Percentiles rank a stretch among this genome's conserved stretches.
Conservation (phyloP, 225 moss, liverwort and hornwort species). For the Climacium dendroides region DNA sequence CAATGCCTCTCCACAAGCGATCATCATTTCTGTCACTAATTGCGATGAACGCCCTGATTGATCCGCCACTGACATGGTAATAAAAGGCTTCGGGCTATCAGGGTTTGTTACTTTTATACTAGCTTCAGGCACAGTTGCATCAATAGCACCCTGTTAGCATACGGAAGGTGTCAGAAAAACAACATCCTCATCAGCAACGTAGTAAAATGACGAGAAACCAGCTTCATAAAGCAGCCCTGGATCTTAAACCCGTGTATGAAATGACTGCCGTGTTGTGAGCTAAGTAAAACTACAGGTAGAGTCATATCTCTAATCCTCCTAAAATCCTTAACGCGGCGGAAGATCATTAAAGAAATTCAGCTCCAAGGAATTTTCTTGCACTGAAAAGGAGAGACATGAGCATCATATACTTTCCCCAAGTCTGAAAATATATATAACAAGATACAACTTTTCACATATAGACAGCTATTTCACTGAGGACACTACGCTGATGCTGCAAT, state of each 20-base stretch:
- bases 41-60: slow-evolving; percentile 58
- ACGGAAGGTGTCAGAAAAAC: background rate
- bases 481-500: background rate
- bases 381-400: background rate
- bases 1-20: slow-evolving; percentile 84
- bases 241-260: background rate
- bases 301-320: background rate
- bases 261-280: background rate
- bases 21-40: slow-evolving; percentile 97
- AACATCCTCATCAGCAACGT: background rate
- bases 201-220: background rate
- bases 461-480: background rate
- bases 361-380: background rate
- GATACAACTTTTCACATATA: background rate
- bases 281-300: background rate
- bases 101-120: slow-evolving; percentile 58
- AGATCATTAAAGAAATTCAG: background rate
- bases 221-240: background rate
- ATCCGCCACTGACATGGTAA: slow-evolving; percentile 51
- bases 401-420: background rate
- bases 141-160: slow-evolving; percentile 67
- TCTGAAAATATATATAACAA: background rate
- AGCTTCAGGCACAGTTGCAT: slow-evolving; percentile 60
- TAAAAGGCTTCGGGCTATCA: slow-evolving; percentile 52
- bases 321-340: background rate